Conservation (phyloP, 1,284 basidiomycete genomes). For the Neolentinus lepideus region DNA sequence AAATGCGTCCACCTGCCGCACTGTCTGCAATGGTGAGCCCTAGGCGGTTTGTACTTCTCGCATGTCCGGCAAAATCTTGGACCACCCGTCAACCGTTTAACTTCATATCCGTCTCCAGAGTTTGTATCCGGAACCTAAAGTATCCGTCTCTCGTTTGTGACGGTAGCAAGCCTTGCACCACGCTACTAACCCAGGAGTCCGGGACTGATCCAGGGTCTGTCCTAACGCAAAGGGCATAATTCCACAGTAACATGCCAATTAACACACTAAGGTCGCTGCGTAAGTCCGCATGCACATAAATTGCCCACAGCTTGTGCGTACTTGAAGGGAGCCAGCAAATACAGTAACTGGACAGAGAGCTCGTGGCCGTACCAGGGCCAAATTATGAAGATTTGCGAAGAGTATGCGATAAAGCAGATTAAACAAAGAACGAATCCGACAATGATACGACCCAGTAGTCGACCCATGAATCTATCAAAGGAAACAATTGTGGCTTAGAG, state of each 20-base stretch:
- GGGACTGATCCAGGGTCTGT: conserved; percentile 87
- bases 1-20: conserved; percentile 63
- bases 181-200: conserved; percentile 60
- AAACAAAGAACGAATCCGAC: conserved; percentile 69
- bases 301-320: conserved; percentile 29
- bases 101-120: conserved; percentile 68
- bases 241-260: conserved; percentile 77
- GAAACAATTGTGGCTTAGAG: conserved; percentile 8
- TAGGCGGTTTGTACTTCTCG: conserved; percentile 63
- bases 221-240: conserved; percentile 76
- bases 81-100: conserved; percentile 75
- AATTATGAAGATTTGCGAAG: conserved; percentile 83
- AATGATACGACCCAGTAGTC: conserved; percentile 51
- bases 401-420: conserved; percentile 86
- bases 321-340: conserved; percentile 86
- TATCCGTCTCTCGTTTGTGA: conserved; percentile 5
- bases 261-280: conserved; percentile 45
- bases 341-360: conserved; percentile 64
- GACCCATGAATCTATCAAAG: conserved; percentile 32
- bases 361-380: conserved; percentile 86
- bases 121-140: conserved; percentile 68
- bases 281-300: conserved; percentile 2
- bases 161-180: conserved; percentile 5
- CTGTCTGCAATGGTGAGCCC: conserved; percentile 84
- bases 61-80: conserved; percentile 84